A percentile compares a stretch with the other conserved stretches of the same genome.
phyloP scores from a whole-genome alignment of 129 eudicot species.

The Chrysanthemum lavandulifolium region DNA sequence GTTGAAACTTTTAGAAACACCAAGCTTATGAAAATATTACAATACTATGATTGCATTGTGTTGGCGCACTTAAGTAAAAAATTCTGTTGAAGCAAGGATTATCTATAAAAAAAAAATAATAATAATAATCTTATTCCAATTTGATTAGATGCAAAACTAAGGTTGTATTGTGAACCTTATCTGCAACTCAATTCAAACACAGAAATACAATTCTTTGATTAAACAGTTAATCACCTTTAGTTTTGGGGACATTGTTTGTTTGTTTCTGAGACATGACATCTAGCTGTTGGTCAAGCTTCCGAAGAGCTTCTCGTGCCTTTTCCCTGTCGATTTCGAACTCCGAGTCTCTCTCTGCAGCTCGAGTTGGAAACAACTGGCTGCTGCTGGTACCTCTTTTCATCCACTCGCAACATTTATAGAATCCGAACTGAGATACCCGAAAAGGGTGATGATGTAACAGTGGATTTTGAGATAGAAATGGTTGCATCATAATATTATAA shows the following conservation, averaged over 20 bases:
- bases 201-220: not conserved
- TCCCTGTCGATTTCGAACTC: slow-evolving; percentile 65
- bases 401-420: slow-evolving; percentile 7
- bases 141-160: too few relatives aligned
- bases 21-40: too few relatives aligned
- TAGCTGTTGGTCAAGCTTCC: slow-evolving; percentile 63
- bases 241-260: slow-evolving; percentile 44
- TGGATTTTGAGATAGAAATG: not conserved
- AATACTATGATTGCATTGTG: too few relatives aligned
- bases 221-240: slow-evolving; percentile 36
- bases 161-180: too few relatives aligned
- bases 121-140: too few relatives aligned
- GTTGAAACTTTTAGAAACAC: too few relatives aligned
- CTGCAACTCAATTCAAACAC: not conserved
- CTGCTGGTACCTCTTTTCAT: not conserved
- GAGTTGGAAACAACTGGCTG: not conserved
- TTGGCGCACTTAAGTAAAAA: too few relatives aligned
- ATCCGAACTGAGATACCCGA: slow-evolving; percentile 19
- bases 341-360: slow-evolving; percentile 44
- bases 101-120: too few relatives aligned
- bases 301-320: slow-evolving; percentile 70
- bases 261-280: slow-evolving; percentile 51
- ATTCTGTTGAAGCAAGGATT: too few relatives aligned
- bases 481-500: slow-evolving; percentile 13
- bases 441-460: slow-evolving; percentile 15